A percentile compares a stretch with the other conserved stretches of the same genome.
phyloP scores from a whole-genome alignment of 495 filamentous ascomycete genomes.

The Tetracladium marchalianum region DNA sequence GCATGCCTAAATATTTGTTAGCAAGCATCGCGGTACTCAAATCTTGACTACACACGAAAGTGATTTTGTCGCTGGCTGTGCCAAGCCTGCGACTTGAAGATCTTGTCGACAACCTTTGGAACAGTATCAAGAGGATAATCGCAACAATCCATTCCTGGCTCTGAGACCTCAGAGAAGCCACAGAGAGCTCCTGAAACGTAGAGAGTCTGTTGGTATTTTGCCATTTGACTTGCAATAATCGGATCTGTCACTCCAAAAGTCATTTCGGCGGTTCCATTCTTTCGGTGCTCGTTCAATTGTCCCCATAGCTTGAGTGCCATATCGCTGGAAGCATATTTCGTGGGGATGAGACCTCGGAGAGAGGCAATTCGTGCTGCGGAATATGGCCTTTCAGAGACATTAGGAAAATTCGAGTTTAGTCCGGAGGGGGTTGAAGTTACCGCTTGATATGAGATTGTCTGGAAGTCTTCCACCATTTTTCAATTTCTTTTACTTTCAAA shows the following conservation, averaged over 20 bases:
- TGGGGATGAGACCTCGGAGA: slow-evolving; percentile 1
- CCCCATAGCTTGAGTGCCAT: slow-evolving; percentile 16
- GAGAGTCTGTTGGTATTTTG: slow-evolving; percentile 17
- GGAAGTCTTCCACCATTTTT: slow-evolving; percentile 5
- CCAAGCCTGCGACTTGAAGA: slow-evolving; percentile 19
- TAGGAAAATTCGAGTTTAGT: neutral
- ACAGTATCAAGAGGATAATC: slow-evolving; percentile 20
- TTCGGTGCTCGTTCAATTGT: slow-evolving; percentile 13
- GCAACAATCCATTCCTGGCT: slow-evolving; percentile 17
- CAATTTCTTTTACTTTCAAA: slow-evolving; percentile 3
- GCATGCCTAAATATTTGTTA: slow-evolving; percentile 4
- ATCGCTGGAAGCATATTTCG: slow-evolving; percentile 7
- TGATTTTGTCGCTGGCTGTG: slow-evolving; percentile 16
- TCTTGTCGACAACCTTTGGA: slow-evolving; percentile 17
- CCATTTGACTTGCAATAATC: slow-evolving; percentile 16
- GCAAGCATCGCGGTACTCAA: neutral
- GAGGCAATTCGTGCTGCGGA: slow-evolving; percentile 5
- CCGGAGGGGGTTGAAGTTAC: neutral
- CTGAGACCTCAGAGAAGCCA: slow-evolving; percentile 18
- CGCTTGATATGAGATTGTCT: slow-evolving; percentile 5
- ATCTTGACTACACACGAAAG: slow-evolving; percentile 3
- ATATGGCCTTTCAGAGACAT: neutral
- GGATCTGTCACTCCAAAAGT: slow-evolving; percentile 21
- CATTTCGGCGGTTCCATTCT: slow-evolving; percentile 15
- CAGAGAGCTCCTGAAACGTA: slow-evolving; percentile 20